Percentiles rank a stretch among this genome's conserved stretches.
These are phyloP conservation scores for Phytophthora ohioensis DNA, from an alignment of 352 stramenopile species.

Conservation along the genomic window DNA sequence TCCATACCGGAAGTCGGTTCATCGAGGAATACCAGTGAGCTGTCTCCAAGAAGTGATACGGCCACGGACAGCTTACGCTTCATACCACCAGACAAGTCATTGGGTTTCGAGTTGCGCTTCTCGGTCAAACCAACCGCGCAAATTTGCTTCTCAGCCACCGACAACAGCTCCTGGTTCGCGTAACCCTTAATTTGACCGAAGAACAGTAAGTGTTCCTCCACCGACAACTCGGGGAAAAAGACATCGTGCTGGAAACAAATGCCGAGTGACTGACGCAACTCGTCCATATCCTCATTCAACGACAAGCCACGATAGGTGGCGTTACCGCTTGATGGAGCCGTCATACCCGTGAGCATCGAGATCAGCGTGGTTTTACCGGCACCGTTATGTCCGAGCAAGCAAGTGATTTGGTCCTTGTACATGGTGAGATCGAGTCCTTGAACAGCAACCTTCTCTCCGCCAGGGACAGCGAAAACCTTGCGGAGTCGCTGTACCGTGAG, in stretches of 20 bases:
- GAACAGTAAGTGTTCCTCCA: conserved; percentile 69
- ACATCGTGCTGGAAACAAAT: conserved; percentile 88
- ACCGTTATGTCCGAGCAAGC: conserved; percentile 92
- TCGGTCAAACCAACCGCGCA: conserved; percentile 66
- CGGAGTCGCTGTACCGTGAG: conserved; percentile 49
- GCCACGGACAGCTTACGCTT: conserved; percentile 91
- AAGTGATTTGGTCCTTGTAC: conserved; percentile 91
- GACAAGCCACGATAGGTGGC: conserved; percentile 74
- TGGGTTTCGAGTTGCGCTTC: conserved; percentile 52
- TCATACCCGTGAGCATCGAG: conserved; percentile 88
- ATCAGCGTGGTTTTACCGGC: conserved; percentile 91
- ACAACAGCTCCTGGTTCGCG: conserved; percentile 35
- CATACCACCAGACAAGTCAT: conserved; percentile 86
- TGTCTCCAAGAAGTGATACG: conserved; percentile 85
- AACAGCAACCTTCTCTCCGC: conserved; percentile 80
- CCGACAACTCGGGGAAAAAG: conserved; percentile 70
- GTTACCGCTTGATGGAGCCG: conserved; percentile 55
- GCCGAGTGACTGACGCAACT: conserved; percentile 66
- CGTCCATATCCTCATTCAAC: conserved; percentile 71
- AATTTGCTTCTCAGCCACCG: conserved; percentile 46
- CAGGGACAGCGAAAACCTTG: conserved; percentile 69
- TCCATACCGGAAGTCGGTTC: conserved; percentile 96
- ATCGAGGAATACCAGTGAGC: conserved; percentile 84
- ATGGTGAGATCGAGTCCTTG: conserved; percentile 81
- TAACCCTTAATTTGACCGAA: conserved; percentile 69